Percentiles rank a stretch among this genome's conserved stretches.
Evolutionary conservation across 169 alveolate species (phyloP).

Genomic region (Blepharisma undulans): DNA sequence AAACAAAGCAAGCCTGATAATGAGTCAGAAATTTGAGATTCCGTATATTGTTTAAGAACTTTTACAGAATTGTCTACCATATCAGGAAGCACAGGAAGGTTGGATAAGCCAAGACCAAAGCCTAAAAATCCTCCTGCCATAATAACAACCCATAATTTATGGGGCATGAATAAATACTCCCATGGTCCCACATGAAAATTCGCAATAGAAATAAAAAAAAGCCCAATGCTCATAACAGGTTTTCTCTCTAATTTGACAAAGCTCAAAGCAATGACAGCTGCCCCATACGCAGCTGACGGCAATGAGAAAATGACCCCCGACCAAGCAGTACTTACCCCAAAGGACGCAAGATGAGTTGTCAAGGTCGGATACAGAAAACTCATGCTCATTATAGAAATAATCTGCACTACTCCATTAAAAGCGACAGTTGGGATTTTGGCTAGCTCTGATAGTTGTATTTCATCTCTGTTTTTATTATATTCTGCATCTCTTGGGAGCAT

Average conservation of each 20-base stretch:
- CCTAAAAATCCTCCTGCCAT: conserved; percentile 1
- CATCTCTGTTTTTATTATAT: background rate
- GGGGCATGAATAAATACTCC: background rate
- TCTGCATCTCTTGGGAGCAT: background rate
- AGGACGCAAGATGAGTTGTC: background rate
- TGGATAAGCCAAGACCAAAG: background rate
- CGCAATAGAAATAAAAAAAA: background rate
- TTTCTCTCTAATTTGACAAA: background rate
- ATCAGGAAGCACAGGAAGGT: conserved; percentile 21
- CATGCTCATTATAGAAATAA: background rate
- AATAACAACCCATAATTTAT: background rate
- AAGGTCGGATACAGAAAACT: background rate
- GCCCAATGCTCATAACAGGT: background rate
- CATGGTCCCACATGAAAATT: conserved; percentile 21
- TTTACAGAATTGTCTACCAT: background rate
- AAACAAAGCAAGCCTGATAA: background rate
- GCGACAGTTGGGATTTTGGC: background rate
- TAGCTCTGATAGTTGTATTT: background rate
- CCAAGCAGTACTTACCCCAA: background rate
- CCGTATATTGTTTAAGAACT: background rate
- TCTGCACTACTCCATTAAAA: background rate
- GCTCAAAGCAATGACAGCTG: background rate
- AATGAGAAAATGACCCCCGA: conserved; percentile 7
- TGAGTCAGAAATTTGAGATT: conserved; percentile 23
- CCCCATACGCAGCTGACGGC: background rate